These are phyloP conservation scores for Plantago lanceolata DNA, from an alignment of 305 asterid genomes.

Conservation along the genomic window DNA sequence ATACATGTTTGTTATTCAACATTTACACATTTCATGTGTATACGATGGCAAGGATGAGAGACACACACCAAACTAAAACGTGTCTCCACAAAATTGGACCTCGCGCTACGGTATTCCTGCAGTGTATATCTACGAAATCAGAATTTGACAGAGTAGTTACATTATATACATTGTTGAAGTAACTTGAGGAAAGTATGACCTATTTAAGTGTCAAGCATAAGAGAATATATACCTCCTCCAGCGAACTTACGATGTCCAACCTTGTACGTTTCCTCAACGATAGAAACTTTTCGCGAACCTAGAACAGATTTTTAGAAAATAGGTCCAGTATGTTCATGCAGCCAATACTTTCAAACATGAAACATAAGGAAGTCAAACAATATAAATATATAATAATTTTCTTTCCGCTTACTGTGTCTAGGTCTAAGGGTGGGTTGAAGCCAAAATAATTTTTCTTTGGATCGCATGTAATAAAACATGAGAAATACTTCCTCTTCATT, in stretches of 20 bases:
- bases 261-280: slow-evolving; percentile 84
- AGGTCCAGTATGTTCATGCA: slow-evolving; percentile 10
- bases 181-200: slow-evolving; percentile 19
- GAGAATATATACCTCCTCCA: slow-evolving; percentile 73
- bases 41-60: slow-evolving; percentile 20
- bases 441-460: neutral
- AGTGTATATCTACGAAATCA: slow-evolving; percentile 88
- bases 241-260: slow-evolving; percentile 65
- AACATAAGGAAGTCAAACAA: neutral
- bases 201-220: slow-evolving; percentile 23
- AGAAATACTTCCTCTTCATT: neutral
- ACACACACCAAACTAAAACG: slow-evolving; percentile 84
- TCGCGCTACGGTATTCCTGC: slow-evolving; percentile 94
- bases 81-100: slow-evolving; percentile 77
- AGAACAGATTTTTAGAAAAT: slow-evolving; percentile 23
- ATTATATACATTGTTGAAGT: slow-evolving; percentile 41
- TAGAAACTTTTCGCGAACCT: slow-evolving; percentile 90
- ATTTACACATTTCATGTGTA: neutral
- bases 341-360: slow-evolving; percentile 11
- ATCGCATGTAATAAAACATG: neutral
- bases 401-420: neutral
- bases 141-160: slow-evolving; percentile 60
- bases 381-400: too few relatives aligned
- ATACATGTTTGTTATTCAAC: slow-evolving; percentile 18
- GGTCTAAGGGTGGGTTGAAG: neutral